Evolutionary conservation across 2,329 filamentous ascomycete species (phyloP), one percentile per base, ranked within the genome.

Genomic region (Tolypocladium ovalisporum): DNA sequence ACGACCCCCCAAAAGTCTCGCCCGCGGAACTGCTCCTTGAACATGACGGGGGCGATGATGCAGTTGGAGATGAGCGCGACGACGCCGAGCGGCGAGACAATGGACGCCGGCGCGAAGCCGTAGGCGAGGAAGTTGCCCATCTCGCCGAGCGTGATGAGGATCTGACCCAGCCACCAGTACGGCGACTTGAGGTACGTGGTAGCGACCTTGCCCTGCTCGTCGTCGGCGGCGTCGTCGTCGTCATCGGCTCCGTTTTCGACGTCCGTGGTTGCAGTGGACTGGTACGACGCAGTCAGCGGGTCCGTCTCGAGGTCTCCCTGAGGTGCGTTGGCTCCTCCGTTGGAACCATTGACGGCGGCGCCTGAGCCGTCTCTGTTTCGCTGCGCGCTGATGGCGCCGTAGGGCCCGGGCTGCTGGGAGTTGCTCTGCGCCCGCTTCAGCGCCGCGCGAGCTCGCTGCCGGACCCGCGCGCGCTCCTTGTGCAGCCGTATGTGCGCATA

Each of bases 81-180:
- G n/a, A 99, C 94, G 12, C 94, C 94, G 7, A 99, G 79, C 0
- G 94, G 94, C 37, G 92, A 97, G 47, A 99, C 94, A 65, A 99
- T 97, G 17, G 94, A 97, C 9, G 94, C 94, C 4, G 94, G 94
- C 35, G 94, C 94, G 70, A 99, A 99, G 29, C 94, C 94, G 68
- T 99, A 99, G 0, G 94, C 94, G 61, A 99, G 76, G 68, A 99
- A 99, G 71, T 99, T 99, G 55, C 94, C 94, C 68, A 89, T 87
- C 75, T 99, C 94, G 58, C 94, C 94, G 29, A 96, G 76, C 0
- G 87, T 90, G 83, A 99, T 99, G 59, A 99, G 79, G 19, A 95
- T 81, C 63, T 97, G 93, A 24, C 94, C 94, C 36, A 86, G 75
- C 94, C 94, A 99, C 94, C 94, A 99, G 68, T 94, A 97, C 1